These are phyloP conservation scores for Pestalotiopsis sp. DNA, from an alignment of 2,329 filamentous ascomycete species.

Conservation along the genomic window DNA sequence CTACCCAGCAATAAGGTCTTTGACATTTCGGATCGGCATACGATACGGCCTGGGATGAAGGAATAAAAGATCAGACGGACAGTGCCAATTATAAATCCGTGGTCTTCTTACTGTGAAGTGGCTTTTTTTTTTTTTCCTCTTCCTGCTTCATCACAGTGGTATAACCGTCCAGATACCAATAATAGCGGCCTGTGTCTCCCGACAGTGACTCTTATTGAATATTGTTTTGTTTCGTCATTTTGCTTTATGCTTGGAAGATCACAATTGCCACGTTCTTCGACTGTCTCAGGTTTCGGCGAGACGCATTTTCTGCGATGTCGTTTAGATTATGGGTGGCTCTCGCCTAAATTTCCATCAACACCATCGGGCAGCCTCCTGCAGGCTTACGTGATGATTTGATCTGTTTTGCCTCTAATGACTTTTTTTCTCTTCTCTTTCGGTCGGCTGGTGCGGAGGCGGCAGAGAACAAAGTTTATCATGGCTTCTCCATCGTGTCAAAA, in stretches of 20 bases:
- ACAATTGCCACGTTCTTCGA: constrained; percentile 4
- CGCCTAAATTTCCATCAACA: not conserved
- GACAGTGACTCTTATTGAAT: not conserved
- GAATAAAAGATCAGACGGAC: not conserved
- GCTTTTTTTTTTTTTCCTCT: not conserved
- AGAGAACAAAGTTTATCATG: not conserved
- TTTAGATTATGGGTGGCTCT: not conserved
- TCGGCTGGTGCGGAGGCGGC: not conserved
- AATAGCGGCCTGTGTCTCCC: not conserved
- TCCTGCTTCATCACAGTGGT: not conserved
- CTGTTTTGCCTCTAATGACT: too few relatives aligned
- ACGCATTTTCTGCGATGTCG: not conserved
- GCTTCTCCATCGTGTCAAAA: not conserved
- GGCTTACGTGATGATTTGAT: constrained; percentile 5
- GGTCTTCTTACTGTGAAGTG: not conserved
- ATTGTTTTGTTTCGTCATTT: not conserved
- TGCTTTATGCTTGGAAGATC: not conserved
- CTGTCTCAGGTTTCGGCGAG: not conserved
- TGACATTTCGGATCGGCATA: not conserved
- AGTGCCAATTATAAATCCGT: not conserved
- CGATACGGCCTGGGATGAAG: not conserved
- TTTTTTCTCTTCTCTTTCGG: not conserved
- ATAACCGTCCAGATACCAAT: not conserved
- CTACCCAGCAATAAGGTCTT: not conserved
- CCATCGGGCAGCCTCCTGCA: not conserved